Conservation (phyloP, 2,329 filamentous ascomycete species). For the Acephala macrosclerotiorum region DNA sequence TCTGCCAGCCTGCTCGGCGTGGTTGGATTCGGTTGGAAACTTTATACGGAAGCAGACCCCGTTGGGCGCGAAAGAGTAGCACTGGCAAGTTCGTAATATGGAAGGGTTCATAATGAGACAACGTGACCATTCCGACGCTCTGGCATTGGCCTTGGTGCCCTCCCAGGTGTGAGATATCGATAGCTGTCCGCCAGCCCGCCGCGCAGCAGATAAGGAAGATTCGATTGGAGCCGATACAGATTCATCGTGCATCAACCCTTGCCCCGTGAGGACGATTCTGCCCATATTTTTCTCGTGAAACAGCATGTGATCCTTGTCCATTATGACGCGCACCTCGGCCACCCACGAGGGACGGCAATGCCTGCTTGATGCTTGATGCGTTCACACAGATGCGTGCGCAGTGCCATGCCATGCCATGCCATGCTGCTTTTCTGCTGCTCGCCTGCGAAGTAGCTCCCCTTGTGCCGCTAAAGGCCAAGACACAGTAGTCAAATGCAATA, state of each 20-base stretch:
- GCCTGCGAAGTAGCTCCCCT: neutral
- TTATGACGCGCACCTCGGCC: conserved; percentile 8
- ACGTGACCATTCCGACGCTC: conserved; percentile 10
- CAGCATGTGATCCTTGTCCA: neutral
- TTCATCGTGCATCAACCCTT: conserved; percentile 10
- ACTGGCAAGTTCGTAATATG: neutral
- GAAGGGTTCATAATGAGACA: neutral
- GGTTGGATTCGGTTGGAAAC: conserved; percentile 2
- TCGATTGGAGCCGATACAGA: conserved; percentile 10
- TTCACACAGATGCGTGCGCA: neutral
- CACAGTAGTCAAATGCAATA: neutral
- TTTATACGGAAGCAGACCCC: neutral
- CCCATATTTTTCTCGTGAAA: neutral
- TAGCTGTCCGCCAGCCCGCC: conserved; percentile 4
- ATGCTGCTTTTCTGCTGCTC: neutral
- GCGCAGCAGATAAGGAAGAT: conserved; percentile 13
- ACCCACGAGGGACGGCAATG: conserved; percentile 9
- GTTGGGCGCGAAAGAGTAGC: neutral
- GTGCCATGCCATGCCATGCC: neutral
- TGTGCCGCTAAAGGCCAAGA: neutral
- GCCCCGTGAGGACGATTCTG: neutral
- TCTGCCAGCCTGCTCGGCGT: neutral
- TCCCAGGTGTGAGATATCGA: neutral
- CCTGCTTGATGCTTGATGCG: conserved; percentile 2
- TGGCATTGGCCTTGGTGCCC: conserved; percentile 3